phyloP scores from a whole-genome alignment of 2,329 filamentous ascomycete species.

The Pseudogymnoascus pannorum region DNA sequence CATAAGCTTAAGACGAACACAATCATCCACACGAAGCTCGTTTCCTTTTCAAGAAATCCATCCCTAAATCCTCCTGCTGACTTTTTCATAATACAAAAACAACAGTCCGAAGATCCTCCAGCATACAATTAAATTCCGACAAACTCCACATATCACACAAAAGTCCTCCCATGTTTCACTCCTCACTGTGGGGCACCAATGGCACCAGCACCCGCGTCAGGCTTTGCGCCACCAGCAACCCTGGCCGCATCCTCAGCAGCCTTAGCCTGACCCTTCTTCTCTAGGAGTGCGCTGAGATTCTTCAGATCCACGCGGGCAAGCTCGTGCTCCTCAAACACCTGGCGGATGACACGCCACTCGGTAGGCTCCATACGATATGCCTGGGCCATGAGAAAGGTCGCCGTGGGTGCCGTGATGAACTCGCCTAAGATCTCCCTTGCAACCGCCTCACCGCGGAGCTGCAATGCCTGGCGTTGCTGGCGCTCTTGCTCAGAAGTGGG shows the following conservation, averaged over 20 bases:
- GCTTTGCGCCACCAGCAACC: neutral
- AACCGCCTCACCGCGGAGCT: slow-evolving; percentile 46
- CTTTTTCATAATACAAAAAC: neutral
- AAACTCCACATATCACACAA: neutral
- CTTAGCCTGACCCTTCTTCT: neutral
- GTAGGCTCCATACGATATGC: slow-evolving; percentile 60
- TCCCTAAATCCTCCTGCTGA: neutral
- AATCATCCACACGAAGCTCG: slow-evolving; percentile 1
- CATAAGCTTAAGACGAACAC: slow-evolving; percentile 8
- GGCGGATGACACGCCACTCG: slow-evolving; percentile 67
- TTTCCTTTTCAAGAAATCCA: neutral
- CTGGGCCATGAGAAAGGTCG: slow-evolving; percentile 62
- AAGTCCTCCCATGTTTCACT: neutral
- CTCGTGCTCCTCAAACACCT: slow-evolving; percentile 25
- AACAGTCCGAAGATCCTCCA: neutral
- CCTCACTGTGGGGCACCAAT: neutral
- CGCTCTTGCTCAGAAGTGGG: slow-evolving; percentile 18
- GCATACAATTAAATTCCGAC: slow-evolving; percentile 1
- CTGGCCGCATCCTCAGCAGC: neutral
- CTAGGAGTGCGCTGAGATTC: neutral
- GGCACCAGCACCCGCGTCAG: neutral
- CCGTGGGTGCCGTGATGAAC: slow-evolving; percentile 55
- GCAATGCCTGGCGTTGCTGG: slow-evolving; percentile 35
- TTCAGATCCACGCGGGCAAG: neutral
- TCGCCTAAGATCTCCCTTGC: slow-evolving; percentile 57